Evolutionary conservation across 2,329 filamentous ascomycete genomes (phyloP).

Genomic region (Fusarium sp.): DNA sequence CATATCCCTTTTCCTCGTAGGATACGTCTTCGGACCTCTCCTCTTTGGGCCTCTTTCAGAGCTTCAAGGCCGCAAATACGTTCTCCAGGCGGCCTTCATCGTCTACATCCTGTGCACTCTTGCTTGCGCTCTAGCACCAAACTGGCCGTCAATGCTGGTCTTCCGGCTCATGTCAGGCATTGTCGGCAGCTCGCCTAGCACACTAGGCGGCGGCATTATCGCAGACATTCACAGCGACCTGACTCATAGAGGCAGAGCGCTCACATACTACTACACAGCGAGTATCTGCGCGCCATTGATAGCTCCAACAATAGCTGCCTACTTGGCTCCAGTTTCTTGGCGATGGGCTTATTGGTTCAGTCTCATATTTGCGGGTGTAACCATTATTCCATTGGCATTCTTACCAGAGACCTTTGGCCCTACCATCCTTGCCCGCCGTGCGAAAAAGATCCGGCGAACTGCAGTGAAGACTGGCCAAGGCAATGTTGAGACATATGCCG

Average conservation of each 20-base stretch:
- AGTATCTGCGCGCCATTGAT: constrained; percentile 53
- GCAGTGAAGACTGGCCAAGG: neutral
- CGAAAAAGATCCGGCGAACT: neutral
- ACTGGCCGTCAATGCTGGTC: constrained; percentile 53
- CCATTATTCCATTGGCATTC: constrained; percentile 36
- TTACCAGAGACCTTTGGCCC: constrained; percentile 37
- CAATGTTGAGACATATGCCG: neutral
- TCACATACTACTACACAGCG: constrained; percentile 49
- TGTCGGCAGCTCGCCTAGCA: constrained; percentile 52
- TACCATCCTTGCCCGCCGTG: constrained; percentile 4
- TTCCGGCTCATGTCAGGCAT: constrained; percentile 55
- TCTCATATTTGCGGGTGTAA: constrained; percentile 40
- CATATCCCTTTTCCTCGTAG: neutral
- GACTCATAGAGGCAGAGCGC: constrained; percentile 45
- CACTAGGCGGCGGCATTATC: constrained; percentile 55
- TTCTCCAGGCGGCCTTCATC: constrained; percentile 60
- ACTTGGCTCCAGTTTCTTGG: constrained; percentile 52
- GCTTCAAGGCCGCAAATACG: constrained; percentile 49
- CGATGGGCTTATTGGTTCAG: constrained; percentile 55
- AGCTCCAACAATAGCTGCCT: constrained; percentile 56
- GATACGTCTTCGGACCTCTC: constrained; percentile 47
- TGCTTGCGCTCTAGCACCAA: constrained; percentile 53
- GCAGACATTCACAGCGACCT: constrained; percentile 55
- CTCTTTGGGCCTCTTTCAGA: constrained; percentile 55
- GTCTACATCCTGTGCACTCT: constrained; percentile 51